Percentiles rank a stretch among this genome's conserved stretches.
Conservation (phyloP, 2,329 filamentous ascomycete species). For the Alternaria ventricosa region DNA sequence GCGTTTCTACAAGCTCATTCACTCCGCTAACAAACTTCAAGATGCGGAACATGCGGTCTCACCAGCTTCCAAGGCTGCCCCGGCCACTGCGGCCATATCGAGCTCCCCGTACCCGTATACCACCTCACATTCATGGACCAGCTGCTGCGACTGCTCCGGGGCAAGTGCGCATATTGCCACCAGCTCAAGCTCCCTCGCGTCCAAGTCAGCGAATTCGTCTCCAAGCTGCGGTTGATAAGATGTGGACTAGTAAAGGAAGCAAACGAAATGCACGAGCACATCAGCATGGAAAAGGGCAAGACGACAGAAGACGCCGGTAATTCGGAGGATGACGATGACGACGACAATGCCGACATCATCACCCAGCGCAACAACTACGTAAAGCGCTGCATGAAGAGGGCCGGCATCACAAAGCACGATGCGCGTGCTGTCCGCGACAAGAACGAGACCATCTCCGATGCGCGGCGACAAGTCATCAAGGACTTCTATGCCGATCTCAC, state of each 20-base stretch:
- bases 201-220: conserved; percentile 78
- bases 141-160: conserved; percentile 80
- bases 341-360: conserved; percentile 66
- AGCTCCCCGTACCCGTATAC: conserved; percentile 90
- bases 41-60: conserved; percentile 91
- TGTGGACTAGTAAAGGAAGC: conserved; percentile 80
- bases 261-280: conserved; percentile 55
- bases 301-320: conserved; percentile 55
- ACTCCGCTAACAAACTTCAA: conserved; percentile 48
- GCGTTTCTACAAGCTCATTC: neutral
- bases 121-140: conserved; percentile 98
- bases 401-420: conserved; percentile 54
- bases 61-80: conserved; percentile 77
- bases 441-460: conserved; percentile 82
- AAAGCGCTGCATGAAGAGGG: conserved; percentile 70
- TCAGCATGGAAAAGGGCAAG: conserved; percentile 51
- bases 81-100: conserved; percentile 93
- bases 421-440: conserved; percentile 65
- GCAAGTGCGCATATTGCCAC: conserved; percentile 90
- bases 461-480: conserved; percentile 77
- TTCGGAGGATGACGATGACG: conserved; percentile 70
- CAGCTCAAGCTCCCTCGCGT: conserved; percentile 79
- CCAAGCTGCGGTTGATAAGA: conserved; percentile 84
- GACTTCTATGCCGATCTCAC: conserved; percentile 79
- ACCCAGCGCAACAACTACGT: conserved; percentile 71